phyloP scores from a whole-genome alignment of 768 basidiomycete genomes.

The Macrocybe gigantea region DNA sequence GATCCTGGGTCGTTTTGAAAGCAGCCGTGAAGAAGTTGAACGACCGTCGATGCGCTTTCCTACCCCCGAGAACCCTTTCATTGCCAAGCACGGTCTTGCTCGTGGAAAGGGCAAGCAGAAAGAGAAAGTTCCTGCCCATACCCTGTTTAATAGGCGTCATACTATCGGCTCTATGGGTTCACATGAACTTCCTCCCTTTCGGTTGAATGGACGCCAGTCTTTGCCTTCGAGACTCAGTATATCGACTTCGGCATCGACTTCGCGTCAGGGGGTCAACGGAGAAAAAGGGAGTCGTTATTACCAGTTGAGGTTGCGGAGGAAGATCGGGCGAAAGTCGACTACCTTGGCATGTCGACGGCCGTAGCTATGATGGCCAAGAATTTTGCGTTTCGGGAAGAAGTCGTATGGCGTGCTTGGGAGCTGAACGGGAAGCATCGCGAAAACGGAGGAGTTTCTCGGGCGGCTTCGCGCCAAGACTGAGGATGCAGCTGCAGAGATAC shows the following conservation, averaged over 20 bases:
- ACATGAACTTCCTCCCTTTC: not conserved
- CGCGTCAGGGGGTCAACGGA: too few relatives aligned
- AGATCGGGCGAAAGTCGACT: slow-evolving; percentile 13
- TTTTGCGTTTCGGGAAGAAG: slow-evolving; percentile 35
- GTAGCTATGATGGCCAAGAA: slow-evolving; percentile 36
- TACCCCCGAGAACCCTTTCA: slow-evolving; percentile 1
- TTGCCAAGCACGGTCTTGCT: not conserved
- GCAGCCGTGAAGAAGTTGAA: too few relatives aligned
- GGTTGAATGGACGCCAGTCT: not conserved
- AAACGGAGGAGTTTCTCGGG: slow-evolving; percentile 30
- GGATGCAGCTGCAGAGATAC: slow-evolving; percentile 9
- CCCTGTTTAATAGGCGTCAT: not conserved
- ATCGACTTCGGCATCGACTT: not conserved
- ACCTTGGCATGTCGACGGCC: slow-evolving; percentile 16
- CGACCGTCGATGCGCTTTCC: not conserved
- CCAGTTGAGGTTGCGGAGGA: slow-evolving; percentile 11
- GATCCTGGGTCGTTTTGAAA: too few relatives aligned
- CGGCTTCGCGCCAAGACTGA: slow-evolving; percentile 33
- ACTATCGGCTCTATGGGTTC: not conserved
- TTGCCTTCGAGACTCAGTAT: not conserved
- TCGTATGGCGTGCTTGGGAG: slow-evolving; percentile 33
- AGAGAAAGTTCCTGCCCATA: not conserved
- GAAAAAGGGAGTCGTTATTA: not conserved
- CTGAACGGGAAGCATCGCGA: slow-evolving; percentile 24
- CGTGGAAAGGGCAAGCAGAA: not conserved